Evolutionary conservation across 768 basidiomycete genomes (phyloP), one percentile per base, ranked within the genome.

Genomic region (Pisolithus sp.): DNA sequence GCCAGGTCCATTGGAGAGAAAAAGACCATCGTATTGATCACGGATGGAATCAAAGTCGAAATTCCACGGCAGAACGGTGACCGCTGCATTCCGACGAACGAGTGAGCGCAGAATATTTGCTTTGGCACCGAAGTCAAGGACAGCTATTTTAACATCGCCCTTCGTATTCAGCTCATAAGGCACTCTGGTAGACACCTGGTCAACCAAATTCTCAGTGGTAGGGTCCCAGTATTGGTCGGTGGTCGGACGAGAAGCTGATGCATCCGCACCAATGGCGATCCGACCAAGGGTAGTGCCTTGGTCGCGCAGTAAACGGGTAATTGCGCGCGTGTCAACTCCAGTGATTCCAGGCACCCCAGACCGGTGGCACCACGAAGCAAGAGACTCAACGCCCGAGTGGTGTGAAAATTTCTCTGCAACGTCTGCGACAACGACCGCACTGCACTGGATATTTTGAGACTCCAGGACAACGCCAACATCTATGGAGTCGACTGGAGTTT

Each of bases 11-110:
- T 99, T 99, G 56, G 89, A 83, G 58, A 99, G 77, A 77, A 98
- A 98, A 7, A 99, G 78, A 4, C 96, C 96, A 62, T 98, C 96
- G 62, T 76, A 98, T 53, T 88, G 77, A 68, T 97, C 90, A 50
- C 93, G 81, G 55, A 98, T 75, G 12, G 82, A 67, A 71, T 96
- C 94, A 76, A 99, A 97, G 71, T 99, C 91, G 70, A 78, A 95
- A 71, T 98, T 85, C 96, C 96, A 99, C 0, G 96, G 96, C 34
- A 98, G 74, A 49, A 99, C 94, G 7, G 95, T 97, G 40, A 98
- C 90, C 18, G 88, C 79, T 2, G 93, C 96, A 51, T 84, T 89
- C 39, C 96, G 87, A 58, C 88, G 85, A 57, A 96, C 85, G 56
- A 99, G 84, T 2, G 92, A 83, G 52, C 96, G 91, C 51, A 92